Evolutionary conservation across 2,329 filamentous ascomycete species (phyloP).

Genomic region (Fusarium pilosicola): DNA sequence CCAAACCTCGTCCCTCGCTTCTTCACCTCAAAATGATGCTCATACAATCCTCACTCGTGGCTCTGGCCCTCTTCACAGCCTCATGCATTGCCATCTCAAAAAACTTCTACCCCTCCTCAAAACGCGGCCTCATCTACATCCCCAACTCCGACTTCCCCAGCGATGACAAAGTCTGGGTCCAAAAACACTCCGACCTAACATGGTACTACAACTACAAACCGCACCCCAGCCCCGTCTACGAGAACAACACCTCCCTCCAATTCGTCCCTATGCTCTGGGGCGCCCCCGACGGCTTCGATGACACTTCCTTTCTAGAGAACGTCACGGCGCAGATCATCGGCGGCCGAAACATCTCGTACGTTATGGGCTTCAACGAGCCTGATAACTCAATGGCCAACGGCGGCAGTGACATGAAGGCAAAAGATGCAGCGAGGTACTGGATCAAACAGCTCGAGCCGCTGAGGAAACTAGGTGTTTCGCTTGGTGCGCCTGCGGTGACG

Average conservation of each 20-base stretch:
- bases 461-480: background rate
- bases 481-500: background rate
- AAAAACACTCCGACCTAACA: background rate
- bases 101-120: background rate
- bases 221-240: background rate
- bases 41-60: background rate
- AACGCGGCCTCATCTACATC: background rate
- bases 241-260: background rate
- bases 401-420: background rate
- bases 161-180: background rate
- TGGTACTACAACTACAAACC: background rate
- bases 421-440: background rate
- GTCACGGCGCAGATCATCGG: background rate
- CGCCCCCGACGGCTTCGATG: background rate
- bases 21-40: fast-evolving
- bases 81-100: background rate
- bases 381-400: background rate
- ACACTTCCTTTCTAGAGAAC: background rate
- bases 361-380: background rate
- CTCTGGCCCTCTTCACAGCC: background rate
- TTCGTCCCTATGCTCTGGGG: background rate
- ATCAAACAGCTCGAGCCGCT: background rate
- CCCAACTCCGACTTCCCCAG: background rate
- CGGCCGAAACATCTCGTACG: background rate
- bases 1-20: background rate